These are phyloP conservation scores for Cucurbita ficifolia DNA, from an alignment of 306 rosid genomes.

Conservation along the genomic window DNA sequence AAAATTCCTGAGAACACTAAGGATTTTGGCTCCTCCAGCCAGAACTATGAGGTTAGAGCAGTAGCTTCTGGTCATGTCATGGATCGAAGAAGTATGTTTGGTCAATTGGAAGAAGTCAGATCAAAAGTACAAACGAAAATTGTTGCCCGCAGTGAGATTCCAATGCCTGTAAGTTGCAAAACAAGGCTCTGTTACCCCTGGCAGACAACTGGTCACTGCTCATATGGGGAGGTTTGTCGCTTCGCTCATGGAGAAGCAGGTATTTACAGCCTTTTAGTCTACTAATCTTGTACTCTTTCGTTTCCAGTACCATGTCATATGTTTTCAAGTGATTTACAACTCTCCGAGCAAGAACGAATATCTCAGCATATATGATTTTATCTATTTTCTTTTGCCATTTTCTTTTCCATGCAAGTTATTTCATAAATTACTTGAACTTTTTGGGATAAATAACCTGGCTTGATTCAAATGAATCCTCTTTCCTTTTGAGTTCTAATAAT, in stretches of 20 bases:
- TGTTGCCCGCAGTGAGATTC: not conserved
- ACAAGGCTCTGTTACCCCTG: slow-evolving; percentile 7
- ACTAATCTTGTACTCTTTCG: not conserved
- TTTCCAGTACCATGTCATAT: not conserved
- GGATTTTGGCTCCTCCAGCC: not conserved
- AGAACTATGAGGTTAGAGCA: not conserved
- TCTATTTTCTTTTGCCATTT: not conserved
- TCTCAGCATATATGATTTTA: not conserved
- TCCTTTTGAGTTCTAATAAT: not conserved
- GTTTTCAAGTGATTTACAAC: not conserved
- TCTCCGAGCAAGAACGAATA: not conserved
- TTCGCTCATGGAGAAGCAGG: slow-evolving; percentile 19
- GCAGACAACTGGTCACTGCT: slow-evolving; percentile 9
- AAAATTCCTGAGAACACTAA: not conserved
- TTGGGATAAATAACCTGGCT: not conserved
- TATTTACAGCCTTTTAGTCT: not conserved
- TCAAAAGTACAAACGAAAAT: not conserved
- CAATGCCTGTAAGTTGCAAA: not conserved
- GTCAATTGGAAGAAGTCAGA: slow-evolving; percentile 4
- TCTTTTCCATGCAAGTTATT: not conserved
- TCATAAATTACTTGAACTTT: not conserved
- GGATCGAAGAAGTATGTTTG: not conserved
- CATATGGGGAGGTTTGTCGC: slow-evolving; percentile 7
- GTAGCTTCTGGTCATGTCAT: not conserved
- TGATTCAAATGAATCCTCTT: not conserved